Evolutionary conservation across 208 protist species (phyloP).

Genomic region (Trypanosoma conorhini): DNA sequence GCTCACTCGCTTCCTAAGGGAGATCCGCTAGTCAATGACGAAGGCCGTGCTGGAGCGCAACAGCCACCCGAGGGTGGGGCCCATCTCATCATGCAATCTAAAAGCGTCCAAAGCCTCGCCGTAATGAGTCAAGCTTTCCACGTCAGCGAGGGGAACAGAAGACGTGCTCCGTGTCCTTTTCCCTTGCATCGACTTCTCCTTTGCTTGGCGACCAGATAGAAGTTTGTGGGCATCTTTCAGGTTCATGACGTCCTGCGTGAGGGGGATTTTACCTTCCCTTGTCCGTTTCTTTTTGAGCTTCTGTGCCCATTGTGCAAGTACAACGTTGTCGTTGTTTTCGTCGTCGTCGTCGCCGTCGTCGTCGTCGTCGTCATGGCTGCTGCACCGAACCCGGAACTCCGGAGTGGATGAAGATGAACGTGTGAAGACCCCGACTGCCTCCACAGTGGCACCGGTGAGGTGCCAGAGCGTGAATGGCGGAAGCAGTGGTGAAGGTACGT

Average conservation of each 20-base stretch:
- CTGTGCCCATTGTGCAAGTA: too few species aligned
- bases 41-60: conserved; percentile 1
- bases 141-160: too few species aligned
- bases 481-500: neutral
- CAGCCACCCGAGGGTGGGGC: conserved; percentile 1
- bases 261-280: too few species aligned
- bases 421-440: neutral
- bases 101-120: neutral
- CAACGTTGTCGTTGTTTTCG: too few species aligned
- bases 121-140: neutral
- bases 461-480: neutral
- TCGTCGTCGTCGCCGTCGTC: too few species aligned
- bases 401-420: neutral
- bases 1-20: too few species aligned
- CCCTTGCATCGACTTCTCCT: too few species aligned
- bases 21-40: neutral
- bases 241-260: too few species aligned
- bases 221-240: too few species aligned
- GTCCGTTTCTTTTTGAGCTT: too few species aligned
- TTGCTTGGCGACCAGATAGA: too few species aligned
- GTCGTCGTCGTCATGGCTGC: neutral
- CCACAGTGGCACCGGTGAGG: neutral
- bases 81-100: conserved; percentile 5
- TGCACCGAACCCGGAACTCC: neutral
- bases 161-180: too few species aligned